A percentile compares a stretch with the other conserved stretches of the same genome.
phyloP scores from a whole-genome alignment of 2,329 filamentous ascomycete genomes.

The Colletotrichum trifolii region DNA sequence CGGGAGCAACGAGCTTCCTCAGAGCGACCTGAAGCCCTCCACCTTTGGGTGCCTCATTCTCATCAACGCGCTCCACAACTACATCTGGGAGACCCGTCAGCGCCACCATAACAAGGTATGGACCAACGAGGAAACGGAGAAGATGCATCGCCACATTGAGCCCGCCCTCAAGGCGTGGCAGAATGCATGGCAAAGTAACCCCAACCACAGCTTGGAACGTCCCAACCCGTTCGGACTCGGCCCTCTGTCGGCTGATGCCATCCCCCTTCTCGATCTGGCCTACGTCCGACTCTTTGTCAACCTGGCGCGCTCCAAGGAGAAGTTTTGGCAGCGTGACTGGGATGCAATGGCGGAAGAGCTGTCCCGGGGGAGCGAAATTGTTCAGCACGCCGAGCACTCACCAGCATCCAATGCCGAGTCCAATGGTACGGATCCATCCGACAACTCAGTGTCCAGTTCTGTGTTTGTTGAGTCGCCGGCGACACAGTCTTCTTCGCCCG shows the following conservation, averaged over 20 bases:
- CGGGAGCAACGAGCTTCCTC: conserved; percentile 55
- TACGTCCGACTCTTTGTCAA: conserved; percentile 95
- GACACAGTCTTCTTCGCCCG: conserved; percentile 62
- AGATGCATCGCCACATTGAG: conserved; percentile 95
- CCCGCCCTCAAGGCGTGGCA: conserved; percentile 96
- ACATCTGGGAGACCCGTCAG: conserved; percentile 97
- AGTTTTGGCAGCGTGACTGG: conserved; percentile 94
- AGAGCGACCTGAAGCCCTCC: conserved; percentile 80
- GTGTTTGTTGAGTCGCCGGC: conserved; percentile 63
- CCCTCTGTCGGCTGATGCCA: conserved; percentile 88
- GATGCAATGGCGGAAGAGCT: conserved; percentile 91
- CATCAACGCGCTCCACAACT: conserved; percentile 96
- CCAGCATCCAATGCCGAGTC: conserved; percentile 62
- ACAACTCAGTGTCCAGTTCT: conserved; percentile 57
- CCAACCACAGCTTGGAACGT: conserved; percentile 83
- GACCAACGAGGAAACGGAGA: conserved; percentile 92
- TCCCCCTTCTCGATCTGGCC: conserved; percentile 89
- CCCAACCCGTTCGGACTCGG: conserved; percentile 86
- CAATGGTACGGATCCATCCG: conserved; percentile 55
- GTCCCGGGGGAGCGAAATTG: conserved; percentile 79
- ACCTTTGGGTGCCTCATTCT: conserved; percentile 92
- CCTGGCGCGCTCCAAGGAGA: conserved; percentile 90
- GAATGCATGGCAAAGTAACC: conserved; percentile 88
- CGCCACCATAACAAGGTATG: conserved; percentile 88
- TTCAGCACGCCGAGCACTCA: conserved; percentile 76